These are phyloP conservation scores for Zelonia costaricensis DNA, from an alignment of 208 protist species.

Conservation along the genomic window DNA sequence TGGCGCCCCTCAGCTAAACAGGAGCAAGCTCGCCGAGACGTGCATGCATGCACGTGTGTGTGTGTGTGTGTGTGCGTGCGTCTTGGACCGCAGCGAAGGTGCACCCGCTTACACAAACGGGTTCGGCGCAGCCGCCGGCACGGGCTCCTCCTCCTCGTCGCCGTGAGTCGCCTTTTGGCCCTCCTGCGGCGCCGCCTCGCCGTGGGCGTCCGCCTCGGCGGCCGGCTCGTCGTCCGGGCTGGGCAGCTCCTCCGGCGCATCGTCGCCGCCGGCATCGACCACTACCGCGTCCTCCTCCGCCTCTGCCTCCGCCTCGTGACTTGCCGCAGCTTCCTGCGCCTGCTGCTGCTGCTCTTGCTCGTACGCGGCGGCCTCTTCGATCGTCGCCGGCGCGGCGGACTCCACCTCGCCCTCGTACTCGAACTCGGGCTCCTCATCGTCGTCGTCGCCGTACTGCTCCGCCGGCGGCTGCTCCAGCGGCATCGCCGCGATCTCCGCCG, in stretches of 20 bases:
- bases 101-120: slow-evolving; percentile 23
- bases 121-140: slow-evolving; percentile 28
- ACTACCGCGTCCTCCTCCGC: no score
- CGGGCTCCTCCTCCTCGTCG: slow-evolving; percentile 24
- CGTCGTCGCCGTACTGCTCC: not conserved
- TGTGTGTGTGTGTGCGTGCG: not conserved
- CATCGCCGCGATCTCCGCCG: no score
- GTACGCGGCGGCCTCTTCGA: no score
- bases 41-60: not conserved
- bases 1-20: no score
- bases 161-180: not conserved
- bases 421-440: slow-evolving; percentile 1
- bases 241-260: slow-evolving; percentile 10
- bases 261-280: slow-evolving; percentile 15
- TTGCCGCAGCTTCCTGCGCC: no score
- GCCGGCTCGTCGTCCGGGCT: not conserved
- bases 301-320: not conserved
- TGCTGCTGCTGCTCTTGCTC: no score
- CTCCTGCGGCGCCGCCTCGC: not conserved
- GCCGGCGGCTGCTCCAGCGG: no score
- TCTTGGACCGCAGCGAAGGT: not conserved
- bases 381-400: not conserved
- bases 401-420: not conserved
- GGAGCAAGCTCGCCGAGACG: not conserved
- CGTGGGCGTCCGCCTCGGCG: not conserved